Evolutionary conservation across 768 basidiomycete genomes (phyloP), one percentile per base, ranked within the genome.

Genomic region (Xerocomus potaroensis): DNA sequence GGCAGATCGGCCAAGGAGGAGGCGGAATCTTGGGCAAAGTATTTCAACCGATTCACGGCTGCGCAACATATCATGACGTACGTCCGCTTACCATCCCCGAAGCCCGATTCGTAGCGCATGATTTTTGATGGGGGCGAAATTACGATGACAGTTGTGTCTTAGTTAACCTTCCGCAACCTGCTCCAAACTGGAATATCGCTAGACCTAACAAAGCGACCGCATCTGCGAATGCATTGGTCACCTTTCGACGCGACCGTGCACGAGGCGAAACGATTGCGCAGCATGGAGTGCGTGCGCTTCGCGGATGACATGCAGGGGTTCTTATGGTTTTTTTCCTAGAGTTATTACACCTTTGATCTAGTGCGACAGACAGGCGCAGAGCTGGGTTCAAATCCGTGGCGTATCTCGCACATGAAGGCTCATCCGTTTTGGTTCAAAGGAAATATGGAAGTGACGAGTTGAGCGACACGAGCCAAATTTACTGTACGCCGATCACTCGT

Each of bases 371-470:
- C 40, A 8, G 45, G 46, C 1, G 40, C 31, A 29, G 51, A 55
- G 9, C 41, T 51, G 12, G 48, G 51, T 8, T 45, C 37, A 9
- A 61, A 63, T 16, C 56, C 61, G 14, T 64, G 57, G 61, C 47
- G 62, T 43, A 57, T 63, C 27, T 50, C 53, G 33, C 51, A 55
- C 32, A 53, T 61, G 56, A 63, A 59, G 26, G 51, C 43, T 14
- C 62, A 64, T 46, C 62, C 59, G 14, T 56, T 56, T 43, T 61
- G 62, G 61, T 59, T 63, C 34, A 55, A 30, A 36, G 62, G 63
- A 41, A 64, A 60, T 33, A 47, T 40, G 2, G 60, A 64, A 24
- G 60, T 56, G n/a, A 62, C 53, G 54, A 38, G 32, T 44, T 51
- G n/a, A n/a, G n/a, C n/a, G n/a, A n/a, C n/a, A n/a, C n/a, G n/a